phyloP scores from a whole-genome alignment of 768 basidiomycete species.

The Lyophyllum decastes region DNA sequence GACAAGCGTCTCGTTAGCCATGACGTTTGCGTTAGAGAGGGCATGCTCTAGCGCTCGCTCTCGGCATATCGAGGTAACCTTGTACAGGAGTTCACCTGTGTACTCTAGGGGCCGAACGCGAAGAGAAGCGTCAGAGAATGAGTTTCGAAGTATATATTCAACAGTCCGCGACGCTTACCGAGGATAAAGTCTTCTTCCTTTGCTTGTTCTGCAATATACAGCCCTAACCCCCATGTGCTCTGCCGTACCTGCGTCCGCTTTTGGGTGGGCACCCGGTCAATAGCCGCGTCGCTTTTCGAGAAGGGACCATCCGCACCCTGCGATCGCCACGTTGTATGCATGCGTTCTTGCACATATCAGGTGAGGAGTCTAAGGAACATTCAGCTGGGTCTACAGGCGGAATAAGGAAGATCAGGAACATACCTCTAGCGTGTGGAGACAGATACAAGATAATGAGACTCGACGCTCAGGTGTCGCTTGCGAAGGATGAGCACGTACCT shows the following conservation, averaged over 20 bases:
- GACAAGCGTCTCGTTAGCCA: background rate
- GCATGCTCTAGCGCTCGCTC: conserved; percentile 37
- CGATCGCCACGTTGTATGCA: conserved; percentile 44
- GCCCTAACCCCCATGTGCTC: conserved; percentile 54
- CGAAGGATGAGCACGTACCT: conserved; percentile 34
- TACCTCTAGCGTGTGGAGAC: conserved; percentile 20
- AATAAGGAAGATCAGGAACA: background rate
- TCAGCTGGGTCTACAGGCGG: background rate
- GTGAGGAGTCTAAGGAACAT: conserved; percentile 26
- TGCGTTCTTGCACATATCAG: conserved; percentile 45
- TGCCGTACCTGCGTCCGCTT: conserved; percentile 45
- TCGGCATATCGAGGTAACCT: conserved; percentile 49
- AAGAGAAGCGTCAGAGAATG: background rate
- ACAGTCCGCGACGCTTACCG: conserved; percentile 31
- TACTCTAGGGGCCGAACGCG: no score
- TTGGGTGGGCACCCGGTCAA: background rate
- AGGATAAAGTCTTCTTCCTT: conserved; percentile 47
- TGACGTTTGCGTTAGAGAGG: background rate
- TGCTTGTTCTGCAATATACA: conserved; percentile 49
- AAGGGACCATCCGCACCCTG: conserved; percentile 37
- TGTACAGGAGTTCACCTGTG: conserved; percentile 59
- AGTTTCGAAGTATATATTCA: background rate
- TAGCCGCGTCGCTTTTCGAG: background rate
- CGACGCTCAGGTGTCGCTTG: no score
- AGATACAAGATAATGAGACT: no score